These are phyloP conservation scores for Agaricales sp. DNA, from an alignment of 1,284 basidiomycete species.

Conservation along the genomic window DNA sequence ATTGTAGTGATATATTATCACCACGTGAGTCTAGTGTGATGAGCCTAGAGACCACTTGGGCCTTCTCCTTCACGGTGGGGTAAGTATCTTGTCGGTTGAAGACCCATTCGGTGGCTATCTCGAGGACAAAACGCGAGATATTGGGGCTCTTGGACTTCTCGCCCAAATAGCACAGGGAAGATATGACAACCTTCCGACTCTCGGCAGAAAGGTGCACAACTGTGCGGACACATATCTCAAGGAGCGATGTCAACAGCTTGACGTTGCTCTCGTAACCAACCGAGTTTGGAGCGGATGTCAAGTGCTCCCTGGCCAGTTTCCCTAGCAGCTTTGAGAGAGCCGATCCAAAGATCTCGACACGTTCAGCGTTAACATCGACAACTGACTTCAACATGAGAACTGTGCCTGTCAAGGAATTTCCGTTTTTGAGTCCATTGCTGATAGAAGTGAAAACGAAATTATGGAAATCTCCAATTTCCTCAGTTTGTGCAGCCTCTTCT, in stretches of 20 bases:
- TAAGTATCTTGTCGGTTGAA: constrained; percentile 75
- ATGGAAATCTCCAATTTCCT: constrained; percentile 71
- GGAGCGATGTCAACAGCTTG: constrained; percentile 52
- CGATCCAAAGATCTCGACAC: constrained; percentile 74
- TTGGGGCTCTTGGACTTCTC: constrained; percentile 85
- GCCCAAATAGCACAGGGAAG: constrained; percentile 69
- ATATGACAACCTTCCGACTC: constrained; percentile 66
- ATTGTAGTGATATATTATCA: constrained; percentile 70
- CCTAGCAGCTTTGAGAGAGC: constrained; percentile 80
- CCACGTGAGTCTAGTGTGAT: constrained; percentile 76
- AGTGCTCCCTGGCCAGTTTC: constrained; percentile 86
- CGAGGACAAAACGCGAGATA: constrained; percentile 82
- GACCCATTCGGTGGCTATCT: constrained; percentile 85
- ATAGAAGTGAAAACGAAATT: constrained; percentile 70
- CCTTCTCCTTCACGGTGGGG: constrained; percentile 95
- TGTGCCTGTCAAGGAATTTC: constrained; percentile 67
- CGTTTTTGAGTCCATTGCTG: constrained; percentile 72
- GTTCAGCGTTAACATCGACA: constrained; percentile 76
- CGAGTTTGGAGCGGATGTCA: constrained; percentile 40
- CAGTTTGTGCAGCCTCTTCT: constrained; percentile 42
- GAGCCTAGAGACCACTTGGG: constrained; percentile 87
- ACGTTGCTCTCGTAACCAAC: constrained; percentile 47
- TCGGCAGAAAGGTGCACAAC: constrained; percentile 56
- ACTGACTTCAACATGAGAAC: constrained; percentile 86
- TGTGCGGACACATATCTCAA: constrained; percentile 64